Evolutionary conservation across 1,284 basidiomycete genomes (phyloP).

Genomic region (Sanguinoderma infundibulare): DNA sequence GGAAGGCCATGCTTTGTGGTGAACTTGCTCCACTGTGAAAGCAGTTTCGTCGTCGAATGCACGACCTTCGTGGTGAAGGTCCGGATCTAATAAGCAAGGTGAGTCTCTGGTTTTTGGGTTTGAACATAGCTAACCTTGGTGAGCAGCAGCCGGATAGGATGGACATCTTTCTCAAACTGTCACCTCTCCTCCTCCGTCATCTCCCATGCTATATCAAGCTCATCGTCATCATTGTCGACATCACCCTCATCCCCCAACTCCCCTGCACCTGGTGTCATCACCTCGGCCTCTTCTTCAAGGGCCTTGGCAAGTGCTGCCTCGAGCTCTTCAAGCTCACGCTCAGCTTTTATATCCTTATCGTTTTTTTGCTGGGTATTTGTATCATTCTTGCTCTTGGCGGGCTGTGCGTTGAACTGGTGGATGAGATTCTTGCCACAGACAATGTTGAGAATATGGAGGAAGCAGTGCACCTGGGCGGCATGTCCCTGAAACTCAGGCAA

Average conservation of each 20-base stretch:
- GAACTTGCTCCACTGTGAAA: conserved; percentile 36
- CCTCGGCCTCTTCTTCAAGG: too few species aligned
- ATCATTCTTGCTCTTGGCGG: too few species aligned
- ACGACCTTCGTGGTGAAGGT: conserved; percentile 35
- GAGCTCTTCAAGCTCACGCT: not conserved
- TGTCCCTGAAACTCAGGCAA: not conserved
- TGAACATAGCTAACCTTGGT: not conserved
- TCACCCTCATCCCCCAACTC: not conserved
- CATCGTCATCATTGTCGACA: not conserved
- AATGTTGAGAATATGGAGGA: too few species aligned
- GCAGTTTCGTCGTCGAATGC: conserved; percentile 37
- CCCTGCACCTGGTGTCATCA: too few species aligned
- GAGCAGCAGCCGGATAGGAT: not conserved
- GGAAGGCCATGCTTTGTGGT: conserved; percentile 5
- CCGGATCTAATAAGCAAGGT: too few species aligned
- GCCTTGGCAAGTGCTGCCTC: not conserved
- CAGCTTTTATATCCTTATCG: not conserved
- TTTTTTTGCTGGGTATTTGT: too few species aligned
- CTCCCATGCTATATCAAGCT: not conserved
- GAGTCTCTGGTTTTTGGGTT: not conserved
- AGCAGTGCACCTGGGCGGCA: conserved; percentile 23
- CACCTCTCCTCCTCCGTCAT: conserved; percentile 33
- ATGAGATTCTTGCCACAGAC: conserved; percentile 5
- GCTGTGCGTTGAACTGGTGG: not conserved
- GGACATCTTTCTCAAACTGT: conserved; percentile 1